Evolutionary conservation across 2,329 filamentous ascomycete genomes (phyloP).

Genomic region (Aspergillus awamori): DNA sequence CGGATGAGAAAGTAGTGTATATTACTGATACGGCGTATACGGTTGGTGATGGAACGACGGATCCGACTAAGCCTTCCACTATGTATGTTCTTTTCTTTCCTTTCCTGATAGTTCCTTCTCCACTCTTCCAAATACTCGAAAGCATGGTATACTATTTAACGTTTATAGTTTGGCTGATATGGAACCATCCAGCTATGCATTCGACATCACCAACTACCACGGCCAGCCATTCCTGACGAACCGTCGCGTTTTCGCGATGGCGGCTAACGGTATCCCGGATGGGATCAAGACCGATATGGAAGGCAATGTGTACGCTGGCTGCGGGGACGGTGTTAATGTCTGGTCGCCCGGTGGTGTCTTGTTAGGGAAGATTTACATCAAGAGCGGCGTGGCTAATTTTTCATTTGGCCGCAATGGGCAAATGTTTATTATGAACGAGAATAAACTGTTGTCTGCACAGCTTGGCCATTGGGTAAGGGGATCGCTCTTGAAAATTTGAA

Average conservation of each 20-base stretch:
- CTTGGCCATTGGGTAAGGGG: conserved; percentile 23
- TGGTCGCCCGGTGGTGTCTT: conserved; percentile 53
- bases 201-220: conserved; percentile 46
- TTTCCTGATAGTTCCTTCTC: not conserved
- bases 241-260: conserved; percentile 56
- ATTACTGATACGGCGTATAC: conserved; percentile 45
- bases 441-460: conserved; percentile 49
- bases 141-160: no score
- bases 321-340: conserved; percentile 58
- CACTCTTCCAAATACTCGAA: not conserved
- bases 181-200: conserved; percentile 45
- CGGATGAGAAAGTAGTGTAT: conserved; percentile 43
- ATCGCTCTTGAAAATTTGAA: not conserved
- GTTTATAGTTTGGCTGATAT: not conserved
- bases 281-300: conserved; percentile 54
- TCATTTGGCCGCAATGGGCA: conserved; percentile 47
- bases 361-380: conserved; percentile 60
- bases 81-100: conserved; percentile 30
- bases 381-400: conserved; percentile 52
- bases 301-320: conserved; percentile 59
- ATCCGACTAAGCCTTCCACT: conserved; percentile 24
- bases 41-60: conserved; percentile 25
- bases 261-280: conserved; percentile 50
- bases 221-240: conserved; percentile 50
- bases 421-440: conserved; percentile 50